phyloP scores from a whole-genome alignment of 257 asterid species.

The Leonotis leonurus region DNA sequence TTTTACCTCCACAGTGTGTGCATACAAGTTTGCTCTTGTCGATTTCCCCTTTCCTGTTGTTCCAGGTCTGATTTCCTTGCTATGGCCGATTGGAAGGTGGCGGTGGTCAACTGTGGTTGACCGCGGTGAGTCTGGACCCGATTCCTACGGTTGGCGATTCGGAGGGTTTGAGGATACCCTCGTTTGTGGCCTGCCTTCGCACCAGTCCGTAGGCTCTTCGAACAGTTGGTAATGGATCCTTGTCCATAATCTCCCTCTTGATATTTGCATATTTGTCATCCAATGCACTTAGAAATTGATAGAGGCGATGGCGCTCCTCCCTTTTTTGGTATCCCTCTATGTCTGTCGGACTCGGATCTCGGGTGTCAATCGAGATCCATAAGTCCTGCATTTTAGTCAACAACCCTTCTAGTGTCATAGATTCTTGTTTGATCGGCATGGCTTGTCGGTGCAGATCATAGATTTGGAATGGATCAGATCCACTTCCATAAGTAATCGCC shows the following conservation, averaged over 20 bases:
- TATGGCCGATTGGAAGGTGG: neutral
- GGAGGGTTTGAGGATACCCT: neutral
- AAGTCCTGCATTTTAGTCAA: neutral
- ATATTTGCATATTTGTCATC: neutral
- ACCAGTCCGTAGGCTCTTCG: neutral
- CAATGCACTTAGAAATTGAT: neutral
- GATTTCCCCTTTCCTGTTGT: neutral
- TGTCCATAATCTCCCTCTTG: neutral
- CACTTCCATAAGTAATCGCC: neutral
- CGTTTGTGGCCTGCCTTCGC: neutral
- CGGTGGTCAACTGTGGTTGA: neutral
- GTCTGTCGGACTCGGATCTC: neutral
- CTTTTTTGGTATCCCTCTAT: neutral
- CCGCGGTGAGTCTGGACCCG: neutral
- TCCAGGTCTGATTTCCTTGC: neutral
- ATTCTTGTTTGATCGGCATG: neutral
- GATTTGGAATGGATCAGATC: neutral
- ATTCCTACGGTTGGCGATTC: neutral
- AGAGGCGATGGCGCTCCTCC: neutral
- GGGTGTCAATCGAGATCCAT: neutral
- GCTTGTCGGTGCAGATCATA: neutral
- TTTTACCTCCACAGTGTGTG: neutral
- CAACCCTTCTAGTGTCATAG: neutral
- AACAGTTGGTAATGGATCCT: neutral
- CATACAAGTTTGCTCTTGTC: neutral